These are phyloP conservation scores for sorghum (Sorghum bicolor) DNA, from an alignment of 176 grass and related monocot species.

Conservation along the genomic window DNA sequence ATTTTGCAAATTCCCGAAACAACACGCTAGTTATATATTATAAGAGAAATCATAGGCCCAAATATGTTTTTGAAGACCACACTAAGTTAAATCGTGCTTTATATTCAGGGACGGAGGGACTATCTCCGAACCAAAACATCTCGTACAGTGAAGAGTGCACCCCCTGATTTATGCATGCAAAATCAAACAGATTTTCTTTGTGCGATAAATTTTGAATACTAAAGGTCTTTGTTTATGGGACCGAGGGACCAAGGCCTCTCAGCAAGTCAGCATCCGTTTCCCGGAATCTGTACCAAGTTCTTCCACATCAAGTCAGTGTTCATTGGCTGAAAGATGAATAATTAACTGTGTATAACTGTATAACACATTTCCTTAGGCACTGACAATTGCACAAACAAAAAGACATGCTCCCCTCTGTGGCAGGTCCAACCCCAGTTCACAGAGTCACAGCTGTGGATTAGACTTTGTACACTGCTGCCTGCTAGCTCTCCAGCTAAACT, in stretches of 20 bases:
- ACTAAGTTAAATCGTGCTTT: too few relatives aligned
- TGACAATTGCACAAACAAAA: background rate
- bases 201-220: too few relatives aligned
- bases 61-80: too few relatives aligned
- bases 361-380: background rate
- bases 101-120: too few relatives aligned
- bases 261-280: background rate
- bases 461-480: background rate
- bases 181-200: too few relatives aligned
- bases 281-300: background rate
- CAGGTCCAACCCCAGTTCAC: background rate
- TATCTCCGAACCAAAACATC: background rate
- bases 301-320: background rate
- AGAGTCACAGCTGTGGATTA: background rate
- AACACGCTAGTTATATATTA: too few relatives aligned
- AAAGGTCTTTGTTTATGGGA: too few relatives aligned
- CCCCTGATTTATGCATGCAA: background rate
- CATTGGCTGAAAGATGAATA: background rate
- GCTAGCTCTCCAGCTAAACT: background rate
- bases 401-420: background rate
- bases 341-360: background rate
- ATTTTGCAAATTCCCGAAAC: too few relatives aligned
- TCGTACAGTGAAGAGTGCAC: background rate
- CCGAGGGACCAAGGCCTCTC: too few relatives aligned
- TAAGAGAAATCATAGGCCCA: too few relatives aligned